These are phyloP conservation scores for Pseudoneurospora amorphoporcata DNA, from an alignment of 495 filamentous ascomycete species.

Conservation along the genomic window DNA sequence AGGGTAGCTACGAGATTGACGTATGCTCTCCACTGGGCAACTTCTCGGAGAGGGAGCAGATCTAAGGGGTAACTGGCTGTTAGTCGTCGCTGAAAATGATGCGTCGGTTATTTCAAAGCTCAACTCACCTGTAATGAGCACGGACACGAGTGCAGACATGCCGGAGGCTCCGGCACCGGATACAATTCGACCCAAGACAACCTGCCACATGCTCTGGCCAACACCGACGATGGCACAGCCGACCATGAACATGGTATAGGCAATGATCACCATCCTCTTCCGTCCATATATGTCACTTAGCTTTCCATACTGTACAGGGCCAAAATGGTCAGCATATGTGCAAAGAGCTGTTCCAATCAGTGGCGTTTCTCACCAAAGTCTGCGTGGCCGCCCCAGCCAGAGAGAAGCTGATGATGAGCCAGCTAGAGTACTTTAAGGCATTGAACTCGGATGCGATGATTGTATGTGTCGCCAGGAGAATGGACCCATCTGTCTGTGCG, in stretches of 20 bases:
- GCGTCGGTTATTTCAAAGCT: not conserved
- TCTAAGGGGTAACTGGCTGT: slow-evolving; percentile 22
- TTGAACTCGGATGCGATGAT: slow-evolving; percentile 59
- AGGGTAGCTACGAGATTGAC: slow-evolving; percentile 54
- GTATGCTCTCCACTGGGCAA: slow-evolving; percentile 56
- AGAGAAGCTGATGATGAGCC: slow-evolving; percentile 57
- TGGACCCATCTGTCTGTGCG: slow-evolving; percentile 49
- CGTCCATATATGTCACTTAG: slow-evolving; percentile 43
- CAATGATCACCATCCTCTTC: slow-evolving; percentile 27
- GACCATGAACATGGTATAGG: slow-evolving; percentile 32
- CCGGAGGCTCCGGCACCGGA: slow-evolving; percentile 52
- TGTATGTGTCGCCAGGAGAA: slow-evolving; percentile 53
- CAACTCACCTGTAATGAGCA: slow-evolving; percentile 49
- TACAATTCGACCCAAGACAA: slow-evolving; percentile 47
- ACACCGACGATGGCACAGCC: slow-evolving; percentile 38
- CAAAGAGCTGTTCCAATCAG: not conserved
- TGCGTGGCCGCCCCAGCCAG: slow-evolving; percentile 52
- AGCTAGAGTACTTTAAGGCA: slow-evolving; percentile 46
- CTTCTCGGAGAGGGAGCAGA: slow-evolving; percentile 54
- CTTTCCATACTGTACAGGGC: slow-evolving; percentile 34
- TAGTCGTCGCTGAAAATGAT: not conserved
- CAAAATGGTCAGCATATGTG: not conserved
- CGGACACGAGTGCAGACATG: slow-evolving; percentile 43
- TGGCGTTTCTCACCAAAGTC: slow-evolving; percentile 33
- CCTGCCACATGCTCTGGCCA: slow-evolving; percentile 39